Conservation (phyloP, 106 monocot genomes). For the Dioscorea zingiberensis region DNA sequence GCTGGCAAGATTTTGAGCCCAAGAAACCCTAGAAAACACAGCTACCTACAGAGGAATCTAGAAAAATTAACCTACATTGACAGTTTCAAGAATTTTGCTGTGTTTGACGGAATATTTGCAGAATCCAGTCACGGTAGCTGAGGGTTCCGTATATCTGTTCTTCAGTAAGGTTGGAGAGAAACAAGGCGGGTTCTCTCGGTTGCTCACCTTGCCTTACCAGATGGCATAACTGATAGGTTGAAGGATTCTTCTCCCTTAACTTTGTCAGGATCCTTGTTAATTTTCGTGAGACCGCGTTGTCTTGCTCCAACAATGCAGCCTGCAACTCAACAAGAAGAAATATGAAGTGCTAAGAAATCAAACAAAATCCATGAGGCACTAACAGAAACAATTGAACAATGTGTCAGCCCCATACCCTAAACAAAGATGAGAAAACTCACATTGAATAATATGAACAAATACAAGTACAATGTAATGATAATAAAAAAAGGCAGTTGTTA, state of each 20-base stretch:
- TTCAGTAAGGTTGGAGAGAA: slow-evolving; percentile 31
- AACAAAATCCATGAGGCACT: no score
- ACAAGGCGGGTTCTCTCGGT: slow-evolving; percentile 23
- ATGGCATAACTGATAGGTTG: slow-evolving; percentile 24
- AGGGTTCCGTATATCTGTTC: slow-evolving; percentile 25
- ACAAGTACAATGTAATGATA: no score
- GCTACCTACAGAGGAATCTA: neutral
- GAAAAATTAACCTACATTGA: neutral
- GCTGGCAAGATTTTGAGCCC: no score
- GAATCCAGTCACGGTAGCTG: slow-evolving; percentile 33
- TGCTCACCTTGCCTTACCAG: slow-evolving; percentile 40
- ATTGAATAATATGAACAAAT: no score
- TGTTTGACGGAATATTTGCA: slow-evolving; percentile 27
- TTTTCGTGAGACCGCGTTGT: slow-evolving; percentile 19
- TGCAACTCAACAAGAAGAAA: slow-evolving; percentile 10
- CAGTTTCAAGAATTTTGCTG: neutral
- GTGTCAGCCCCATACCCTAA: no score
- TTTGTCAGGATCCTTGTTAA: slow-evolving; percentile 17
- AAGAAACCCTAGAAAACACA: no score
- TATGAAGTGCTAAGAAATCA: neutral
- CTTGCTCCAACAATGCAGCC: slow-evolving; percentile 16
- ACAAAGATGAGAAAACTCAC: no score
- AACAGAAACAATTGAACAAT: no score
- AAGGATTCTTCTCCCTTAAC: slow-evolving; percentile 17
- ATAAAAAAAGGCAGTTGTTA: no score